Evolutionary conservation across 139 green algal genomes (phyloP).

Genomic region (Tetradesmus lagerheimii): DNA sequence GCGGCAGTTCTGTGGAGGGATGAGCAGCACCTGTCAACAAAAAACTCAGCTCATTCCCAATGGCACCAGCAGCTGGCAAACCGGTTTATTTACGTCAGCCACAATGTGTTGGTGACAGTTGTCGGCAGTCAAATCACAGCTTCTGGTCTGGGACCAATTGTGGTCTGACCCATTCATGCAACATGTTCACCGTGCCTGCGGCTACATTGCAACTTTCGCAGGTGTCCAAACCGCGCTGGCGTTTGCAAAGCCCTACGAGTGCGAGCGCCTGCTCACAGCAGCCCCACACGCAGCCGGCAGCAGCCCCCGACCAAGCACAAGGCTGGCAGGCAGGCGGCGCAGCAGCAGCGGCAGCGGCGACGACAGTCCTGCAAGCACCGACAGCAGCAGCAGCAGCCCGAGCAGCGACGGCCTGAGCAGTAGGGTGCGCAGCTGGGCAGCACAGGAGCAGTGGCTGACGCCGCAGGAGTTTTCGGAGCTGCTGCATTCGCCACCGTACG

Average conservation of each 20-base stretch:
- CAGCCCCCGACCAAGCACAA: background rate
- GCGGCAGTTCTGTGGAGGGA: background rate
- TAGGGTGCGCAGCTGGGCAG: constrained; percentile 62
- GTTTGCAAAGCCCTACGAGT: constrained; percentile 46
- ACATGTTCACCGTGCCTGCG: background rate
- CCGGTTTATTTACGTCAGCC: no score
- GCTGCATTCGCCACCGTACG: constrained; percentile 63
- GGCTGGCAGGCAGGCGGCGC: background rate
- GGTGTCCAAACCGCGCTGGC: constrained; percentile 1
- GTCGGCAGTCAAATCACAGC: no score
- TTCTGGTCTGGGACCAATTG: no score
- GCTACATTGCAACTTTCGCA: background rate
- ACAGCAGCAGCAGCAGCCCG: background rate
- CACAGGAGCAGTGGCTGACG: constrained; percentile 64
- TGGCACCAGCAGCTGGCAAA: no score
- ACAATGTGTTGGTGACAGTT: no score
- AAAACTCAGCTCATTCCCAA: no score
- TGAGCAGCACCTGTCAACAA: no score
- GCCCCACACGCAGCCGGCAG: background rate
- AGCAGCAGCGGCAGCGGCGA: background rate
- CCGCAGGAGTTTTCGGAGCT: constrained; percentile 59
- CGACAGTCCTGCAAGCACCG: background rate
- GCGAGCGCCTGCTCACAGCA: constrained; percentile 18
- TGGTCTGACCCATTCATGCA: background rate
- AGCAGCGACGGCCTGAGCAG: background rate